Evolutionary conservation across 2,329 filamentous ascomycete genomes (phyloP).

Genomic region (Fusarium keratoplasticum): DNA sequence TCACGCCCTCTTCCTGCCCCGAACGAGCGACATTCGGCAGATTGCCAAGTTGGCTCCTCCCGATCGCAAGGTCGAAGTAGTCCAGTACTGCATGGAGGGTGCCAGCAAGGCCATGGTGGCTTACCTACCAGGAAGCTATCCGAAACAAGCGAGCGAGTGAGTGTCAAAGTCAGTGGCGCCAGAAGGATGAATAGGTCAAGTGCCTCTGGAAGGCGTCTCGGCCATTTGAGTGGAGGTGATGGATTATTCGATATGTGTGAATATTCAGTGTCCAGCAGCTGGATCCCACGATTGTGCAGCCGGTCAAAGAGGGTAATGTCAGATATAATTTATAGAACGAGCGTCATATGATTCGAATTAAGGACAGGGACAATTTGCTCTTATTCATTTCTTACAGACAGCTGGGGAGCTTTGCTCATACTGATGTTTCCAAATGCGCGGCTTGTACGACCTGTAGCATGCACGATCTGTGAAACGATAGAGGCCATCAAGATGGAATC

Average conservation of each 20-base stretch:
- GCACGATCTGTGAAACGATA: neutral
- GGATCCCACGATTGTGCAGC: neutral
- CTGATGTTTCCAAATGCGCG: too few species aligned
- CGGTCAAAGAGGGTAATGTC: neutral
- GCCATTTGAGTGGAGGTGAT: neutral
- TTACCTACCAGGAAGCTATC: constrained; percentile 61
- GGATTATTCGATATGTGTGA: neutral
- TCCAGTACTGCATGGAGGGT: constrained; percentile 92
- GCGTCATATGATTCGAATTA: neutral
- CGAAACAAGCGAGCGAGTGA: constrained; percentile 10
- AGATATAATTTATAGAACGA: neutral
- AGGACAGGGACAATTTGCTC: neutral
- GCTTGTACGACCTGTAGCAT: neutral
- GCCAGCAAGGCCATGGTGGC: constrained; percentile 86
- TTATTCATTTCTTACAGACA: neutral
- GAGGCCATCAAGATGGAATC: neutral
- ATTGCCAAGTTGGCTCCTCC: constrained; percentile 69
- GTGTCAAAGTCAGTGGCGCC: neutral
- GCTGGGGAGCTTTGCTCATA: neutral
- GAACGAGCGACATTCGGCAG: constrained; percentile 85
- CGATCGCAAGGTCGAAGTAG: constrained; percentile 73
- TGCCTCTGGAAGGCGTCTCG: neutral
- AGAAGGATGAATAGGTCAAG: neutral
- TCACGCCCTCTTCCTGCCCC: constrained; percentile 83
- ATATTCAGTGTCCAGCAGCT: neutral